Base-by-base conservation (phyloP, 163 green algal genomes). In the Chlorella variabilis region DNA sequence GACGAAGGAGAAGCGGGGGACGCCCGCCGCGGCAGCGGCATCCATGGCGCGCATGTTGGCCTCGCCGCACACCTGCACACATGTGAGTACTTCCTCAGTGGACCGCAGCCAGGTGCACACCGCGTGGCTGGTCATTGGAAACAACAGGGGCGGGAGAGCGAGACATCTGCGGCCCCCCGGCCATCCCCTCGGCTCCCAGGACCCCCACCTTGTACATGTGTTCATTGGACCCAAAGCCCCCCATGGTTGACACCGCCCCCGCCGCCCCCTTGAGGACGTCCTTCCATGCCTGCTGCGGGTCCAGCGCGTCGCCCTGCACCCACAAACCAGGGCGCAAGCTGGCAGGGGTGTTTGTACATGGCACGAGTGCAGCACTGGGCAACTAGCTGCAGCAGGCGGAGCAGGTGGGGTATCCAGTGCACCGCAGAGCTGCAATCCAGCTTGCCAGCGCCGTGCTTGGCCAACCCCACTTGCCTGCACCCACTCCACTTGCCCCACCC, bases 1-100 rank as follows among this genome's bases (percentile, higher is more conserved):
- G n/a, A 98, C 91, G 84, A 96, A 98, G 11, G 91, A 92, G 81
- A 95, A 95, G n/a, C 95, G 86, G 1, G 89, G 81, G 4, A 98
- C 91, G 9, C 90, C 92, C 2, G 91, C 92, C 9, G 82, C 87
- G 18, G 84, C 85, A 1, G 92, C 91, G n/a, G 92, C 75, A 6
- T 81, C 75, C 42, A 81, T 71, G 23, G 62, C 39, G 2, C 41
- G n/a, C 59, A 81, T 81, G 75, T 81, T 81, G 13, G 51, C 89
- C 42, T 91, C 86, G 23, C 94, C 94, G 63, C 93, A 95, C 42
- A 94, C 80, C 84, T 90, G 80, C 65, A 81, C 17, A 31, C 39
- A 34, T 18, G 45, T 23, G 27, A 80, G 49, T 23, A 77, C 54
- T 54, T 54, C n/a, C n/a, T n/a, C n/a, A n/a, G n/a, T n/a, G n/a